Evolutionary conservation across 306 rosid species (phyloP).

Genomic region (Cicer arietinum): DNA sequence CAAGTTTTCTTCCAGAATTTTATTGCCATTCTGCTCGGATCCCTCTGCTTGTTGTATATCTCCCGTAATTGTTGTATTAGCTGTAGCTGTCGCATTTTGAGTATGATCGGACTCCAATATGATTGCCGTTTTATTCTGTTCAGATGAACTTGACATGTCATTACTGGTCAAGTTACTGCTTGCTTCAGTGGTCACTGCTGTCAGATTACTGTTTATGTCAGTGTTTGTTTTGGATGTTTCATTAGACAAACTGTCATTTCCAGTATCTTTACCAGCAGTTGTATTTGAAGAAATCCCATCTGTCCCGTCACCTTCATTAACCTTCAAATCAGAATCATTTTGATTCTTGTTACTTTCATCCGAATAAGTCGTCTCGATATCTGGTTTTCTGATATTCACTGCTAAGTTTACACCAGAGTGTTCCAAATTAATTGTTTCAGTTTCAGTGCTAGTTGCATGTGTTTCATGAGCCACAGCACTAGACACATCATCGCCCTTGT

Average conservation of each 20-base stretch:
- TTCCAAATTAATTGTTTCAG: conserved; percentile 48
- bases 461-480: conserved; percentile 93
- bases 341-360: conserved; percentile 46
- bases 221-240: conserved; percentile 40
- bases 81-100: conserved; percentile 37
- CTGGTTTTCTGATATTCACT: conserved; percentile 45
- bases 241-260: conserved; percentile 42
- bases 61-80: conserved; percentile 40
- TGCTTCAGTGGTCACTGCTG: conserved; percentile 40
- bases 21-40: conserved; percentile 43
- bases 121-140: conserved; percentile 41
- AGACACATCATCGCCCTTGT: conserved; percentile 95
- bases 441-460: conserved; percentile 55
- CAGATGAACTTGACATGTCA: conserved; percentile 47
- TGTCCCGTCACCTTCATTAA: conserved; percentile 46
- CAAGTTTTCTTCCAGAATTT: conserved; percentile 45
- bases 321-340: conserved; percentile 49
- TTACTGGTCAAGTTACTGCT: conserved; percentile 46
- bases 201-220: conserved; percentile 38
- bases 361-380: conserved; percentile 36
- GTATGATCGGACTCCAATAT: conserved; percentile 38
- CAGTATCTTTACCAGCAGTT: conserved; percentile 46
- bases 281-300: conserved; percentile 46
- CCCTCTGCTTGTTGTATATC: conserved; percentile 45
- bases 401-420: conserved; percentile 51